phyloP scores from a whole-genome alignment of 768 basidiomycete species.

The Tephrocybe sp. region DNA sequence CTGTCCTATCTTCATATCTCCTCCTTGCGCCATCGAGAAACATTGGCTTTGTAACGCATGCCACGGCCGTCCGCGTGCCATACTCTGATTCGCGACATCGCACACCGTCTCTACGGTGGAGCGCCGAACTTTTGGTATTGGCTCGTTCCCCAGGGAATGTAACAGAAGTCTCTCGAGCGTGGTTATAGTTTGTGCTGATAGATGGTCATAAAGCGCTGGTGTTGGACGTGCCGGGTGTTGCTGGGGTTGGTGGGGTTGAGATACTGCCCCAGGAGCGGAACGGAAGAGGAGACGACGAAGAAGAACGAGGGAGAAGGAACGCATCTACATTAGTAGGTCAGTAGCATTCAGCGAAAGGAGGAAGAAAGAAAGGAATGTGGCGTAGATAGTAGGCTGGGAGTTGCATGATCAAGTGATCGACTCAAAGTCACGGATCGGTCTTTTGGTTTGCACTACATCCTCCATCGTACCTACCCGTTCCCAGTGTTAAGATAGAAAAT shows the following conservation, averaged over 20 bases:
- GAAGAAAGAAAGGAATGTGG: no score
- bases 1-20: slow-evolving; percentile 16
- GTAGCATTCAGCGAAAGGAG: no score
- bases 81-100: slow-evolving; percentile 73
- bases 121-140: slow-evolving; percentile 52
- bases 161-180: slow-evolving; percentile 73
- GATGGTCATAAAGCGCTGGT: slow-evolving; percentile 73
- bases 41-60: slow-evolving; percentile 72
- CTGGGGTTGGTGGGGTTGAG: slow-evolving; percentile 16
- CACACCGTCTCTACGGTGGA: slow-evolving; percentile 75
- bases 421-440: no score
- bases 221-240: not conserved
- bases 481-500: not conserved
- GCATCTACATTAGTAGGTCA: slow-evolving; percentile 51
- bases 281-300: slow-evolving; percentile 78
- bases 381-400: no score
- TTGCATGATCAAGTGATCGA: no score
- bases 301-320: slow-evolving; percentile 79
- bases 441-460: no score
- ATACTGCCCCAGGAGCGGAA: slow-evolving; percentile 31
- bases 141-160: slow-evolving; percentile 65
- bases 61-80: slow-evolving; percentile 78
- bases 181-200: slow-evolving; percentile 60
- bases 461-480: no score
- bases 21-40: slow-evolving; percentile 62